A percentile compares a stretch with the other conserved stretches of the same genome.
Evolutionary conservation across 805 yeast genomes (phyloP).

Genomic region (Candida insectorum): DNA sequence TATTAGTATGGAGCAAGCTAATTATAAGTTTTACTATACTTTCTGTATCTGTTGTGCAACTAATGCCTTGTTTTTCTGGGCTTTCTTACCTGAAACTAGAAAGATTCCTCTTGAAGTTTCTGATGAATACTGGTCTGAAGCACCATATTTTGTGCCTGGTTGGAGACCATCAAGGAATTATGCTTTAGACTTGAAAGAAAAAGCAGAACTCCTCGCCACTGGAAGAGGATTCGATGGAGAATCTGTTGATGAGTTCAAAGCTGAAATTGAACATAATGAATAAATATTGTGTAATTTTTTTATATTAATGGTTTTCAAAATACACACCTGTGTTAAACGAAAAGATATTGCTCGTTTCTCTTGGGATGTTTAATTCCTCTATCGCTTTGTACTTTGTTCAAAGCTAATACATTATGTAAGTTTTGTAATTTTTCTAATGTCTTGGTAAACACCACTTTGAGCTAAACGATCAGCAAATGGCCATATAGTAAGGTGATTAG

Average conservation of each 20-base stretch:
- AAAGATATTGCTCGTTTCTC: too few relatives aligned
- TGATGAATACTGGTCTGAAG: constrained; percentile 14
- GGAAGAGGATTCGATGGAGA: constrained; percentile 25
- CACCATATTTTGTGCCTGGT: constrained; percentile 14
- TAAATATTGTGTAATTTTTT: constrained; percentile 4
- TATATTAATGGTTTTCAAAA: too few relatives aligned
- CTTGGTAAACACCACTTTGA: too few relatives aligned
- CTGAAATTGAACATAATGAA: constrained; percentile 15
- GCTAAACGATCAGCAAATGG: too few relatives aligned
- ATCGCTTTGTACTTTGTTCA: too few relatives aligned
- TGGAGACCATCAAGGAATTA: constrained; percentile 13
- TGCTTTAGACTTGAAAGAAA: constrained; percentile 11
- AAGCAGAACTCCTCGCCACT: constrained; percentile 8
- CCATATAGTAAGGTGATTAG: too few relatives aligned
- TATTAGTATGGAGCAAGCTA: constrained; percentile 20
- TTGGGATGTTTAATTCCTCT: too few relatives aligned
- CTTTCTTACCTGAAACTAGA: constrained; percentile 30
- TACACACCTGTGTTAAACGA: too few relatives aligned
- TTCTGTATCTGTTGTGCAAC: constrained; percentile 20
- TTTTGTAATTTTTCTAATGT: too few relatives aligned
- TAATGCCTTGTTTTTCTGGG: constrained; percentile 28
- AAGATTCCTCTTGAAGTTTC: constrained; percentile 14
- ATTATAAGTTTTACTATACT: constrained; percentile 18
- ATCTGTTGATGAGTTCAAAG: constrained; percentile 28
- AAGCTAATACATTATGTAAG: too few relatives aligned